A percentile compares a stretch with the other conserved stretches of the same genome.
Conservation (phyloP, 192 early-diverging fungal species). For the Backusella psychrophila region DNA sequence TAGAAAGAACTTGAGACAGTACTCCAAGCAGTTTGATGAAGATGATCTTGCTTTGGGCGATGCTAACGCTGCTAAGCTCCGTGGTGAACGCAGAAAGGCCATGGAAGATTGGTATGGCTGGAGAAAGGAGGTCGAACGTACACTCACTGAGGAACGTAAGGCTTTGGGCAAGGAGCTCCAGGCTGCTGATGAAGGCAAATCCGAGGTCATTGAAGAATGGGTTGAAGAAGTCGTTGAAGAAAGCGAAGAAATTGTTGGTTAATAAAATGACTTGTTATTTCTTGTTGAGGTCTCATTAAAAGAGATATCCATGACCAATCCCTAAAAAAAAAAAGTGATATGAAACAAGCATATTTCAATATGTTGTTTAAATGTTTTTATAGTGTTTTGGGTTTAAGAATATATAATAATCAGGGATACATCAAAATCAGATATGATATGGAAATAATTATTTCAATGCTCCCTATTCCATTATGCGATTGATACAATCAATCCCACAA, state of each 20-base stretch:
- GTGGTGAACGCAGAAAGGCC: slow-evolving; percentile 71
- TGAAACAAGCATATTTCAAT: background rate
- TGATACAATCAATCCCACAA: too few relatives aligned
- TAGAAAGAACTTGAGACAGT: slow-evolving; percentile 89
- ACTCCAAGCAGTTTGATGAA: slow-evolving; percentile 86
- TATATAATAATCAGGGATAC: too few relatives aligned
- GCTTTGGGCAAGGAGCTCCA: slow-evolving; percentile 50
- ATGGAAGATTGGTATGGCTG: slow-evolving; percentile 85
- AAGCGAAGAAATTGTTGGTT: slow-evolving; percentile 65
- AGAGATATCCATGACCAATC: background rate
- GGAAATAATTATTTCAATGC: too few relatives aligned
- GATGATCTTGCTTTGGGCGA: slow-evolving; percentile 75
- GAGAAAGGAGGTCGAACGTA: slow-evolving; percentile 65
- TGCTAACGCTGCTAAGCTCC: slow-evolving; percentile 69
- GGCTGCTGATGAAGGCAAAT: slow-evolving; percentile 56
- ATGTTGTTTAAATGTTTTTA: too few relatives aligned
- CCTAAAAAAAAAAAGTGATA: background rate
- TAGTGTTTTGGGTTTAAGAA: too few relatives aligned
- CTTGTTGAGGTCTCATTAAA: background rate
- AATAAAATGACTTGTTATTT: background rate
- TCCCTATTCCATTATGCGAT: too few relatives aligned
- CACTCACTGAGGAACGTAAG: slow-evolving; percentile 55
- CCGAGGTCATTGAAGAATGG: slow-evolving; percentile 80
- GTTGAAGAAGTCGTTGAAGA: slow-evolving; percentile 88
- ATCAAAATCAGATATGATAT: too few relatives aligned